Percentiles rank a stretch among this genome's conserved stretches.
Conservation (phyloP, 768 basidiomycete genomes). For the Dacryopinax spathularia region DNA sequence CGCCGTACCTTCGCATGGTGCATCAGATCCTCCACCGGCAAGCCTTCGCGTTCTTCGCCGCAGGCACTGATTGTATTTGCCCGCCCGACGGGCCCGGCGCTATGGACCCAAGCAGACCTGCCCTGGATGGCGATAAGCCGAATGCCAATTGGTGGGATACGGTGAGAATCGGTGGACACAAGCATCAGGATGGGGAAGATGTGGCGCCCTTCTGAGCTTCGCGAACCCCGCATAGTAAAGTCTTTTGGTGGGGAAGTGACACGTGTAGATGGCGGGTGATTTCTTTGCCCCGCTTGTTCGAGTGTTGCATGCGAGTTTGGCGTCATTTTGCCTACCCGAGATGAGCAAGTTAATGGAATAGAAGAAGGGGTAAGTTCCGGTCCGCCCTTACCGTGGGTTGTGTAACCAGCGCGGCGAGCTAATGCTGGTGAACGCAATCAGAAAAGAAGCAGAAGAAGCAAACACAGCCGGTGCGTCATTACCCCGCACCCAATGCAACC, state of each 20-base stretch:
- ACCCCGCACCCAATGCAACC: neutral
- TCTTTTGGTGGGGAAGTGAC: neutral
- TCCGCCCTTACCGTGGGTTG: neutral
- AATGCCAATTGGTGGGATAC: neutral
- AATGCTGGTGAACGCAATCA: neutral
- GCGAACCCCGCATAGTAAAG: neutral
- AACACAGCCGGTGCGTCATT: neutral
- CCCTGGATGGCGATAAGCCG: neutral
- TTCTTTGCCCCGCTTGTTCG: neutral
- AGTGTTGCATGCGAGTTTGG: neutral
- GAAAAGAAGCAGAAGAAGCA: neutral
- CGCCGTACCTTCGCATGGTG: neutral
- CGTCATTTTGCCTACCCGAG: neutral
- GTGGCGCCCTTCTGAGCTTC: neutral
- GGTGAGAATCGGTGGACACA: neutral
- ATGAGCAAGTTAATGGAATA: neutral
- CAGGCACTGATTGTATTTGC: neutral
- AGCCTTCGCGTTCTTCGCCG: neutral
- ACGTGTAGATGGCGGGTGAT: neutral
- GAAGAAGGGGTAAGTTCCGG: neutral
- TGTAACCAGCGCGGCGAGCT: neutral
- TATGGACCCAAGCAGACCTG: neutral
- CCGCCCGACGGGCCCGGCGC: neutral
- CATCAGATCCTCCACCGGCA: conserved; percentile 2
- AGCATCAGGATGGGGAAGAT: neutral